Evolutionary conservation across 1,284 basidiomycete genomes (phyloP).

Genomic region (Leccinum pallidistipes): DNA sequence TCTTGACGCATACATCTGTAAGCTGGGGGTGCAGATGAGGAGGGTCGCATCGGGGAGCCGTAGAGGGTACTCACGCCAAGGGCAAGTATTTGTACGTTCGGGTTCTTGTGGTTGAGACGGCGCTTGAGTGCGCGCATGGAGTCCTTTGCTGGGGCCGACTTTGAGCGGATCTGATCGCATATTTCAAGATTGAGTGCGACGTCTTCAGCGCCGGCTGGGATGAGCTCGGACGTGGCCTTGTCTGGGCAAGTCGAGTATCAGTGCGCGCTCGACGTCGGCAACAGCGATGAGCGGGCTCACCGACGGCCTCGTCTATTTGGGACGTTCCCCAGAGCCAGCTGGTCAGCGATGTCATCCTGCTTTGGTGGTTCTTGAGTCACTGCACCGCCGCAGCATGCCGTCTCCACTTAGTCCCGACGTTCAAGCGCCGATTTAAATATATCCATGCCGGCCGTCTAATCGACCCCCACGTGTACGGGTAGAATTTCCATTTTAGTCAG

Average conservation of each 20-base stretch:
- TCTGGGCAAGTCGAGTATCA: constrained; percentile 45
- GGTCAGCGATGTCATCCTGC: constrained; percentile 45
- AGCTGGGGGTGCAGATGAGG: constrained; percentile 49
- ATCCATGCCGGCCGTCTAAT: constrained; percentile 1
- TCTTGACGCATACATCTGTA: constrained; percentile 95
- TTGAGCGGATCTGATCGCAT: constrained; percentile 95
- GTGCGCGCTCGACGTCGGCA: neutral
- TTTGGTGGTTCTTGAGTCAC: constrained; percentile 12
- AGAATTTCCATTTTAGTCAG: neutral
- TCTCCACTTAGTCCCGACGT: constrained; percentile 14
- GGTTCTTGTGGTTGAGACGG: constrained; percentile 91
- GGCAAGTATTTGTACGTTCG: constrained; percentile 90
- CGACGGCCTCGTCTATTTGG: constrained; percentile 75
- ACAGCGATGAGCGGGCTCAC: constrained; percentile 42
- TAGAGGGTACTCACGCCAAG: constrained; percentile 62
- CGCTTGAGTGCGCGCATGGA: constrained; percentile 90
- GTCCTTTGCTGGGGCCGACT: constrained; percentile 82
- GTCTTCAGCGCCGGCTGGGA: constrained; percentile 83
- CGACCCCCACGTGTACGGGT: neutral
- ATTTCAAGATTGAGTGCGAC: constrained; percentile 95
- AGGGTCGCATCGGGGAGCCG: constrained; percentile 3
- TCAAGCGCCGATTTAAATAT: constrained; percentile 23
- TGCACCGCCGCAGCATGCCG: constrained; percentile 24
- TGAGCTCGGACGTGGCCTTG: constrained; percentile 88
- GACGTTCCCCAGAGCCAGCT: constrained; percentile 76